Evolutionary conservation across 1,284 basidiomycete species (phyloP).

Genomic region (Puccinia sorghi): DNA sequence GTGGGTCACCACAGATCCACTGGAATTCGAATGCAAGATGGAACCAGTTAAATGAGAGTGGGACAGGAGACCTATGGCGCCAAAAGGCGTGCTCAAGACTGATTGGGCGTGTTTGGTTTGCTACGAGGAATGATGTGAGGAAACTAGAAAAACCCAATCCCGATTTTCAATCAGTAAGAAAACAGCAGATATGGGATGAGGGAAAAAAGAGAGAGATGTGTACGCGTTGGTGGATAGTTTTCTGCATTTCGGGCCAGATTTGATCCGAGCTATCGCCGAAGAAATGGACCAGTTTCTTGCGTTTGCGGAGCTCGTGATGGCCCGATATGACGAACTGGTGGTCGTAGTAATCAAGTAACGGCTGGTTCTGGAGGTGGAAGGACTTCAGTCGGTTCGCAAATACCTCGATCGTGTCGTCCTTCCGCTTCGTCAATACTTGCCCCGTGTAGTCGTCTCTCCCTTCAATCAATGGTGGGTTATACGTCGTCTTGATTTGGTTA

Average conservation of each 20-base stretch:
- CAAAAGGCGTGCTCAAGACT: background rate
- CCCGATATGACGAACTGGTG: slow-evolving; percentile 60
- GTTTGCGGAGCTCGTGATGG: slow-evolving; percentile 15
- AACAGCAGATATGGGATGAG: background rate
- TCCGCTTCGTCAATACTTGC: slow-evolving; percentile 80
- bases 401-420: slow-evolving; percentile 87
- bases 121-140: background rate
- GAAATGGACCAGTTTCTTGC: slow-evolving; percentile 67
- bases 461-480: slow-evolving; percentile 78
- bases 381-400: slow-evolving; percentile 76
- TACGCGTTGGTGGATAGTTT: slow-evolving; percentile 58
- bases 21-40: too few relatives aligned
- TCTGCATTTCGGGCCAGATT: slow-evolving; percentile 82
- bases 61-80: too few relatives aligned
- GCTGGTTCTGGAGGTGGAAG: slow-evolving; percentile 85
- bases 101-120: background rate
- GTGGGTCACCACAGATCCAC: background rate
- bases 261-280: slow-evolving; percentile 82
- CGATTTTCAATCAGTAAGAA: background rate
- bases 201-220: background rate
- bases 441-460: slow-evolving; percentile 91
- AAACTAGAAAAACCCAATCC: background rate
- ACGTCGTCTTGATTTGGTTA: slow-evolving; percentile 52
- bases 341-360: slow-evolving; percentile 77
- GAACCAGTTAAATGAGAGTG: too few relatives aligned